Evolutionary conservation across 1,284 basidiomycete genomes (phyloP).

Genomic region (Boletus mariae): DNA sequence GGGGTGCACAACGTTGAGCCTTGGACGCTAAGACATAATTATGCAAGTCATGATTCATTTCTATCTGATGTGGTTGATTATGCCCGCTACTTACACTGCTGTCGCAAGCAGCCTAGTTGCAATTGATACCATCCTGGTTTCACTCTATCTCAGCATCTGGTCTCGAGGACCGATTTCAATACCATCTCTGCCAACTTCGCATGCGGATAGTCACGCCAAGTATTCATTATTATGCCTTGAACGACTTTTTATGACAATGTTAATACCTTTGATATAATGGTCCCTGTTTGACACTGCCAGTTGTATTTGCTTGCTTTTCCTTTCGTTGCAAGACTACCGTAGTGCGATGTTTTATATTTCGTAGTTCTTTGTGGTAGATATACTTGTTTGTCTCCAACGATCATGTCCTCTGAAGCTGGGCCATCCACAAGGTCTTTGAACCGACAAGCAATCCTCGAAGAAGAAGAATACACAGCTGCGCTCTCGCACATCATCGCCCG

Average conservation of each 20-base stretch:
- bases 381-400: neutral
- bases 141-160: constrained; percentile 10
- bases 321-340: constrained; percentile 13
- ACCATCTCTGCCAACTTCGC: constrained; percentile 7
- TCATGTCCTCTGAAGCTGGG: constrained; percentile 26
- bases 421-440: constrained; percentile 52
- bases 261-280: constrained; percentile 20
- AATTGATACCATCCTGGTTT: constrained; percentile 10
- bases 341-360: constrained; percentile 20
- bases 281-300: constrained; percentile 6
- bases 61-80: constrained; percentile 8
- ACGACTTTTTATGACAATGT: constrained; percentile 27
- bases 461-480: constrained; percentile 92
- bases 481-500: constrained; percentile 93
- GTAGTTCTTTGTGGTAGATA: neutral
- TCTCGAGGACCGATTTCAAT: constrained; percentile 23
- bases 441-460: constrained; percentile 74
- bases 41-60: constrained; percentile 15
- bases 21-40: constrained; percentile 19
- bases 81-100: constrained; percentile 12
- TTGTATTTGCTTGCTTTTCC: constrained; percentile 12
- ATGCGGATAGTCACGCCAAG: constrained; percentile 1
- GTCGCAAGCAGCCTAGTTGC: constrained; percentile 13
- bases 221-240: constrained; percentile 13
- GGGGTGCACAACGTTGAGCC: constrained; percentile 32